Conservation (phyloP, 495 filamentous ascomycete genomes). For the Penicillium macrosclerotiorum region DNA sequence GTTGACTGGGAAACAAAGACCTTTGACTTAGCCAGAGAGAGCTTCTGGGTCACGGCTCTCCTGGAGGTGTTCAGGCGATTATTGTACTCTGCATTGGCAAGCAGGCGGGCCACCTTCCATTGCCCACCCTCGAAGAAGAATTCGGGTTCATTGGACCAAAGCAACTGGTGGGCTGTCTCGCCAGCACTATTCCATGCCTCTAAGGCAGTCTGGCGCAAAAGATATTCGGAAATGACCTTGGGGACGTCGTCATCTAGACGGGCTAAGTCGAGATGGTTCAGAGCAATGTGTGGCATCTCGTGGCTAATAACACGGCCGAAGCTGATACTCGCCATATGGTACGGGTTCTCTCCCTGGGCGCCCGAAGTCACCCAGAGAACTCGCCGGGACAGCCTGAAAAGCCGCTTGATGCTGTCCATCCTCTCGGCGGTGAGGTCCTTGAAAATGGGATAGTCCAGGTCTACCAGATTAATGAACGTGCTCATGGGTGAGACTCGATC, state of each 20-base stretch:
- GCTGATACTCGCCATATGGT: constrained; percentile 31
- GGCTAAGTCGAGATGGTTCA: constrained; percentile 31
- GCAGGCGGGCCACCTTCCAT: neutral
- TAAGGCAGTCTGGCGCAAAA: neutral
- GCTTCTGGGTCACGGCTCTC: neutral
- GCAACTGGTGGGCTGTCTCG: neutral
- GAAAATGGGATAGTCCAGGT: constrained; percentile 45
- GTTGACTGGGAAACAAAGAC: neutral
- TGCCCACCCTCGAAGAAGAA: neutral
- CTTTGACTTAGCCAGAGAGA: neutral
- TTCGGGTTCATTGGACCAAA: constrained; percentile 4
- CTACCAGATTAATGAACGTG: constrained; percentile 36
- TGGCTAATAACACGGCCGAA: constrained; percentile 24
- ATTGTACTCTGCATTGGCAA: neutral
- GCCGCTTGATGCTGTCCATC: constrained; percentile 8
- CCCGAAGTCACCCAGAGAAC: constrained; percentile 40
- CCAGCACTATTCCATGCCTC: neutral
- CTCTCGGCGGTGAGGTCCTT: constrained; percentile 26
- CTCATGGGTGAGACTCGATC: neutral
- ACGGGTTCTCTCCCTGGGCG: constrained; percentile 20
- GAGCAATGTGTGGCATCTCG: constrained; percentile 22
- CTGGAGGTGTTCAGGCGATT: neutral
- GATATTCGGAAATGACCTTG: neutral
- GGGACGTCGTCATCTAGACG: neutral
- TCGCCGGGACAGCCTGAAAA: constrained; percentile 25